Conservation (phyloP, 306 rosid genomes). For the Trifolium dubium region DNA sequence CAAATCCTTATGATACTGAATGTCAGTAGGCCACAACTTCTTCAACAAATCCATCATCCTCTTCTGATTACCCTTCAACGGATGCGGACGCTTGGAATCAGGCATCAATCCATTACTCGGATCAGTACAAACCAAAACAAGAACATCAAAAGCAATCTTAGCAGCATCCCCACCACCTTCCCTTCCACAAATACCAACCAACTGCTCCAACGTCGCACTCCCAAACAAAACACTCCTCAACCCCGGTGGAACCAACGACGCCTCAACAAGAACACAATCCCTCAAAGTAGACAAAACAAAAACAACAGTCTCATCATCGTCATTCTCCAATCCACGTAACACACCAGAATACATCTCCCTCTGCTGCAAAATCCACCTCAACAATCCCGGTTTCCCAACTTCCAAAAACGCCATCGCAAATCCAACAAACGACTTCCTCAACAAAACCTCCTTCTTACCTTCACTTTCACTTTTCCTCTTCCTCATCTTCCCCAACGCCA, state of each 20-base stretch:
- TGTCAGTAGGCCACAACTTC: constrained; percentile 68
- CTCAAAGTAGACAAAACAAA: constrained; percentile 71
- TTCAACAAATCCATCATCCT: constrained; percentile 75
- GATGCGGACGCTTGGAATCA: constrained; percentile 56
- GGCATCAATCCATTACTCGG: constrained; percentile 90
- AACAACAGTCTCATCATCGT: constrained; percentile 82
- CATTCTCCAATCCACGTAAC: constrained; percentile 67
- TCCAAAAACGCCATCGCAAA: constrained; percentile 94
- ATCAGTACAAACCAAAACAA: constrained; percentile 77
- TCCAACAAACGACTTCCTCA: constrained; percentile 72
- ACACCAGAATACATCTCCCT: constrained; percentile 84
- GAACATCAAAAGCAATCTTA: constrained; percentile 64
- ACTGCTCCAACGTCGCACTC: constrained; percentile 78
- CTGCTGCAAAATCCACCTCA: constrained; percentile 82
- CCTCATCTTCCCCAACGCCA: constrained; percentile 47
- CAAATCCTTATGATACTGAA: constrained; percentile 67
- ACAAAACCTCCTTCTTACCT: constrained; percentile 37
- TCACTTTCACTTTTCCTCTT: constrained; percentile 38
- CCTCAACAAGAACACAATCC: constrained; percentile 65
- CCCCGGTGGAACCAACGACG: constrained; percentile 71
- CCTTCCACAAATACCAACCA: constrained; percentile 68
- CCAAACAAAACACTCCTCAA: constrained; percentile 91
- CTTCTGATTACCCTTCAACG: constrained; percentile 73
- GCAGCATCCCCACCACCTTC: constrained; percentile 62
- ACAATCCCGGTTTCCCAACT: constrained; percentile 81